Evolutionary conservation across 768 basidiomycete genomes (phyloP), one percentile per base, ranked within the genome.

Genomic region (Termitomyces sp.): DNA sequence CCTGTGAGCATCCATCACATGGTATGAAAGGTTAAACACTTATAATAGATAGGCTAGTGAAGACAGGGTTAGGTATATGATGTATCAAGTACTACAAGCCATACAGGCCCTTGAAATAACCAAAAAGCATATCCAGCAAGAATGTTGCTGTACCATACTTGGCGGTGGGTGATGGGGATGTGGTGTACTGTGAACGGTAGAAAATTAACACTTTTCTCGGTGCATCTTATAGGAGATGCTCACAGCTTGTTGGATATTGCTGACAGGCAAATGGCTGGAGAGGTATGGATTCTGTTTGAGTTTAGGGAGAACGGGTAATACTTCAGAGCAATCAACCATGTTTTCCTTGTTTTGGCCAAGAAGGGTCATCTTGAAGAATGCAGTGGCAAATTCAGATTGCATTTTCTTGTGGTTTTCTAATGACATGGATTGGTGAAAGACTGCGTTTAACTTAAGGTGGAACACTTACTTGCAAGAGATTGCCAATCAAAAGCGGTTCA

Each of bases 1-100:
- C 5, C 82, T 99, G 96, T 64, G 77, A 79, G 0, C 96, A 98
- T 67, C 78, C 92, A n/a, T n/a, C n/a, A n/a, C n/a, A n/a, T n/a
- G n/a, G n/a, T n/a, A n/a, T n/a, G n/a, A n/a, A n/a, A n/a, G n/a
- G n/a, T n/a, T n/a, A n/a, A n/a, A n/a, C n/a, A n/a, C n/a, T n/a
- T n/a, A n/a, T n/a, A n/a, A n/a, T n/a, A n/a, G n/a, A n/a, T n/a
- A n/a, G n/a, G n/a, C n/a, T n/a, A n/a, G n/a, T n/a, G n/a, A n/a
- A n/a, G n/a, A n/a, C n/a, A n/a, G n/a, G n/a, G n/a, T n/a, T n/a
- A n/a, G n/a, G n/a, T n/a, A n/a, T n/a, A n/a, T n/a, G n/a, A n/a
- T n/a, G n/a, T n/a, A n/a, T n/a, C n/a, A n/a, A n/a, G n/a, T n/a
- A n/a, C n/a, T n/a, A n/a, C n/a, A n/a, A n/a, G n/a, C n/a, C n/a